Percentiles rank a stretch among this genome's conserved stretches.
Evolutionary conservation across 768 basidiomycete species (phyloP).

Genomic region (Mrakia frigida): DNA sequence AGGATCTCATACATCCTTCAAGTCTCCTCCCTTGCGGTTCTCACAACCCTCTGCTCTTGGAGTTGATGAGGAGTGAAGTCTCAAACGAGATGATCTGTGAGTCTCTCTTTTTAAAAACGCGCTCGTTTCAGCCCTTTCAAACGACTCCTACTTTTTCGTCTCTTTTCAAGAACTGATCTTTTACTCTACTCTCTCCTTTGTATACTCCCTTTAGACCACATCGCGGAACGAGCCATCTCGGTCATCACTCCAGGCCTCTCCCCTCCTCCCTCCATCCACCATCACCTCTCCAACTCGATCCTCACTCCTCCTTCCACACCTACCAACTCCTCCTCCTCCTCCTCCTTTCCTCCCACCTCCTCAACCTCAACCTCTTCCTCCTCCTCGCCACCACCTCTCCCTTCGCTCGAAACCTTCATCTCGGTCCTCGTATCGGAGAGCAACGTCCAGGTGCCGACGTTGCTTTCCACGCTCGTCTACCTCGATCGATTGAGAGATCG

Average conservation of each 20-base stretch:
- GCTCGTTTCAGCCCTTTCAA: neutral
- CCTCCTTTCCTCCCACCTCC: neutral
- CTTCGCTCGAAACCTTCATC: conserved; percentile 79
- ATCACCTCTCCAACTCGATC: conserved; percentile 37
- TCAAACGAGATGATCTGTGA: conserved; percentile 73
- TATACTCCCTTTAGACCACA: conserved; percentile 50
- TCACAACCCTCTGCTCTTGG: conserved; percentile 75
- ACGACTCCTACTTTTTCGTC: neutral
- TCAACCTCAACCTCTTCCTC: conserved; percentile 31
- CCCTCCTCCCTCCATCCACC: neutral
- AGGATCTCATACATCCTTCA: conserved; percentile 51
- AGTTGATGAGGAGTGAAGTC: conserved; percentile 70
- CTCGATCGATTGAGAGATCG: conserved; percentile 71
- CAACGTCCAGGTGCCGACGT: conserved; percentile 63
- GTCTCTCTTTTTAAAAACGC: conserved; percentile 31
- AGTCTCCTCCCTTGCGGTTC: conserved; percentile 69
- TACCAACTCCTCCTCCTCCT: conserved; percentile 46
- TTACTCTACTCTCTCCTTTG: neutral
- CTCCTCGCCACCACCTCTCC: conserved; percentile 43
- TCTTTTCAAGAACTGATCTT: neutral
- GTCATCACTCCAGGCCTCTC: conserved; percentile 53
- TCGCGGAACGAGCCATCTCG: conserved; percentile 69
- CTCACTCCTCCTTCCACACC: conserved; percentile 66
- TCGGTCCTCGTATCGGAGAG: conserved; percentile 67
- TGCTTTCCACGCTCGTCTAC: conserved; percentile 69